phyloP scores from a whole-genome alignment of 331 rosid species.

The Rosa hybrid region DNA sequence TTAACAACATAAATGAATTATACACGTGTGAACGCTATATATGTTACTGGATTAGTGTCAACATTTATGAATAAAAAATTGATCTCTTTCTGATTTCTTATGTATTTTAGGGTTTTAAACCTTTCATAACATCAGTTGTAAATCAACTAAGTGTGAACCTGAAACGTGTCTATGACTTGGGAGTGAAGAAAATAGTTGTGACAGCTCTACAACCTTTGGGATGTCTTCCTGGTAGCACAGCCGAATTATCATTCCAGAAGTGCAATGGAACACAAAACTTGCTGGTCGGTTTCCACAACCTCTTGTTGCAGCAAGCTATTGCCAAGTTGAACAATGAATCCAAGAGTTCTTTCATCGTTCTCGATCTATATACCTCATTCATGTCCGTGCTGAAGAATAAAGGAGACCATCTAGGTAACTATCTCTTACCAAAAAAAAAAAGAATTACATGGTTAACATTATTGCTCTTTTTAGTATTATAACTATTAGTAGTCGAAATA shows the following conservation, averaged over 20 bases:
- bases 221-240: constrained; percentile 60
- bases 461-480: background rate
- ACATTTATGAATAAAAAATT: background rate
- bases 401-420: constrained; percentile 34
- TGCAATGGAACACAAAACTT: constrained; percentile 49
- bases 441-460: background rate
- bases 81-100: background rate
- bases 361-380: constrained; percentile 65
- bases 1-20: background rate
- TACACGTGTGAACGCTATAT: background rate
- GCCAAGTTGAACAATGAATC: constrained; percentile 46
- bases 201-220: constrained; percentile 62
- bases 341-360: constrained; percentile 40
- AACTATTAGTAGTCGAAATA: too few relatives aligned
- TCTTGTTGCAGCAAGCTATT: constrained; percentile 51
- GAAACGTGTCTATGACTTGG: constrained; percentile 49
- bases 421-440: background rate
- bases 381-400: constrained; percentile 44
- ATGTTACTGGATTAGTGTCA: background rate
- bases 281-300: constrained; percentile 59
- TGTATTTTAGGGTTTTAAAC: constrained; percentile 42
- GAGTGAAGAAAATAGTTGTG: constrained; percentile 68
- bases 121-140: constrained; percentile 55
- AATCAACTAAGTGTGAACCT: constrained; percentile 48
- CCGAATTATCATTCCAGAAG: constrained; percentile 29